Evolutionary conservation across 495 filamentous ascomycete genomes (phyloP).

Genomic region (Talaromyces proteolyticus): DNA sequence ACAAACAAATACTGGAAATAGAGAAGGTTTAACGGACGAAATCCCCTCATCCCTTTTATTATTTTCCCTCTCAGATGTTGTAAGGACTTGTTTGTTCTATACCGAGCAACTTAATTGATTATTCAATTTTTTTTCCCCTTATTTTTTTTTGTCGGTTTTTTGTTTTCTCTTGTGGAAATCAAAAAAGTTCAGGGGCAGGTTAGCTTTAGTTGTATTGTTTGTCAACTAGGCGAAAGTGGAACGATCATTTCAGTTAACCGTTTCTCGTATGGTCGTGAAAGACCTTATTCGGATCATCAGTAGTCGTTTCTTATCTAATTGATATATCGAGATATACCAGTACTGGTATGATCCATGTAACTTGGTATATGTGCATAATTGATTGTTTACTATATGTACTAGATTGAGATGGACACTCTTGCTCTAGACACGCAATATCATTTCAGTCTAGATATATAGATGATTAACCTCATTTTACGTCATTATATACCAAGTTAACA

Average conservation of each 20-base stretch:
- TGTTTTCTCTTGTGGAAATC: not conserved
- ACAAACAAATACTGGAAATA: slow-evolving; percentile 31
- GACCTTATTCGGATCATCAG: too few relatives aligned
- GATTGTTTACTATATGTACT: too few relatives aligned
- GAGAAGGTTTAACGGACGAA: slow-evolving; percentile 26
- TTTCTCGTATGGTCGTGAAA: not conserved
- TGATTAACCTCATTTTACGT: not conserved
- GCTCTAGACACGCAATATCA: not conserved
- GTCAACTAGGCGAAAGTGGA: not conserved
- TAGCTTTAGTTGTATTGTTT: not conserved
- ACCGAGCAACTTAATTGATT: slow-evolving; percentile 1
- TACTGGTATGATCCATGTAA: not conserved
- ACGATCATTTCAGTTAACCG: not conserved
- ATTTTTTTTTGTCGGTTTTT: slow-evolving; percentile 6
- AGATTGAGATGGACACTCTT: too few relatives aligned
- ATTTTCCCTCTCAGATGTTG: not conserved
- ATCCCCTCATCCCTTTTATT: not conserved
- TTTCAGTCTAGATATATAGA: not conserved
- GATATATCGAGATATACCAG: not conserved
- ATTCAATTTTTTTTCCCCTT: slow-evolving; percentile 8
- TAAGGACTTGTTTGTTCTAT: not conserved
- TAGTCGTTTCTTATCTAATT: too few relatives aligned
- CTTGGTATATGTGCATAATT: not conserved
- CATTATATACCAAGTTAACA: not conserved
- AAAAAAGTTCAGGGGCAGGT: not conserved